Conservation (phyloP, 2,329 filamentous ascomycete species). For the Tolypocladium inflatum region DNA sequence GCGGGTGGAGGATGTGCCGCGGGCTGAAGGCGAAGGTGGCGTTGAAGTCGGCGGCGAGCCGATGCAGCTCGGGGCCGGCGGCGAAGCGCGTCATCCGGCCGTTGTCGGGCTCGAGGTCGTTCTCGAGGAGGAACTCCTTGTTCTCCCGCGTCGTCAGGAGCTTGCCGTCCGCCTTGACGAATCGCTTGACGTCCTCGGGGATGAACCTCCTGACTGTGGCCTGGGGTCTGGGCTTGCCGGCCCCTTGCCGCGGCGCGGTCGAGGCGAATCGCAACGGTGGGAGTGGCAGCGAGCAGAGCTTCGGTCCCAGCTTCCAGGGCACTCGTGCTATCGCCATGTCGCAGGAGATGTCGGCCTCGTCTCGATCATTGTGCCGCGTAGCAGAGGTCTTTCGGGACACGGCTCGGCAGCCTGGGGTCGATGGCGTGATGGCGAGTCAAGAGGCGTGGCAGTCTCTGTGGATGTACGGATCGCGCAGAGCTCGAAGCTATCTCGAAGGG, state of each 20-base stretch:
- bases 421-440: background rate
- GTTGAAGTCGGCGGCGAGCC: slow-evolving; percentile 9
- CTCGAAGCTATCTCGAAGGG: background rate
- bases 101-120: slow-evolving; percentile 14
- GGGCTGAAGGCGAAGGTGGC: slow-evolving; percentile 15
- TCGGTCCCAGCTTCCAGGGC: slow-evolving; percentile 1
- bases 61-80: slow-evolving; percentile 3
- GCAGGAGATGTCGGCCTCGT: slow-evolving; percentile 1
- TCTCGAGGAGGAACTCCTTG: slow-evolving; percentile 15
- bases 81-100: slow-evolving; percentile 8
- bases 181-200: slow-evolving; percentile 10
- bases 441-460: background rate
- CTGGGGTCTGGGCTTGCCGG: background rate
- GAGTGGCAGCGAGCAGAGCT: background rate
- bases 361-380: slow-evolving; percentile 7
- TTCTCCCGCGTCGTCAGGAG: slow-evolving; percentile 19
- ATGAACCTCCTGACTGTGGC: slow-evolving; percentile 8
- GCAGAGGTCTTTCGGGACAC: background rate
- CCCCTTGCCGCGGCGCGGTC: background rate
- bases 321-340: slow-evolving; percentile 16
- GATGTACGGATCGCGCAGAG: background rate
- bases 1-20: slow-evolving; percentile 21
- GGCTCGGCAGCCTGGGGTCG: background rate
- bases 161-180: slow-evolving; percentile 12
- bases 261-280: slow-evolving; percentile 6